These are phyloP conservation scores for Sporothrix humicola DNA, from an alignment of 2,329 filamentous ascomycete genomes.

Conservation along the genomic window DNA sequence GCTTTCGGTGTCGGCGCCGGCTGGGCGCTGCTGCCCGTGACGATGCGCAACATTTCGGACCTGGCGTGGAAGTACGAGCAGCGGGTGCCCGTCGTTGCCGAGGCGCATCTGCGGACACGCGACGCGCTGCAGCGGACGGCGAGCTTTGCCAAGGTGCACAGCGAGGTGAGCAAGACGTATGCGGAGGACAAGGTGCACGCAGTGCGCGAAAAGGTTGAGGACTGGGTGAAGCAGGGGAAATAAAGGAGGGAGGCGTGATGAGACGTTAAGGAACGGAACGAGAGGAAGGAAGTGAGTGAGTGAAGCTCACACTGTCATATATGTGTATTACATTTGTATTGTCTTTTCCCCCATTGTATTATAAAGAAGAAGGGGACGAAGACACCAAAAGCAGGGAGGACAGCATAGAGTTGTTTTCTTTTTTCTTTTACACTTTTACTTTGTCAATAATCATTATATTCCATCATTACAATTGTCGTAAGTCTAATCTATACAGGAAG, in stretches of 20 bases:
- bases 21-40: constrained; percentile 84
- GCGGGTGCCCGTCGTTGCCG: constrained; percentile 79
- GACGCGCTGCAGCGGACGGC: constrained; percentile 72
- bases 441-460: constrained; percentile 26
- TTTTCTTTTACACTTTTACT: constrained; percentile 21
- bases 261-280: neutral
- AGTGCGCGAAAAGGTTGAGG: constrained; percentile 78
- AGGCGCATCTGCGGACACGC: constrained; percentile 76
- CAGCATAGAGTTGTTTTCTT: constrained; percentile 27
- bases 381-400: constrained; percentile 9
- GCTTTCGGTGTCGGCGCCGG: constrained; percentile 82
- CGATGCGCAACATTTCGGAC: constrained; percentile 85
- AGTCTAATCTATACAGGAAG: constrained; percentile 19
- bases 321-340: constrained; percentile 28
- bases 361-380: constrained; percentile 37
- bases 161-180: constrained; percentile 70
- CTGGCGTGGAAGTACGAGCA: constrained; percentile 93
- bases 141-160: constrained; percentile 76
- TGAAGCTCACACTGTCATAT: constrained; percentile 12
- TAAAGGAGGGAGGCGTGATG: constrained; percentile 49
- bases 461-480: constrained; percentile 20
- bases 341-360: constrained; percentile 34
- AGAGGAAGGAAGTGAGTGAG: neutral
- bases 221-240: constrained; percentile 90
- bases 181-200: constrained; percentile 81